Evolutionary conservation across 345 rosid genomes (phyloP).

Genomic region (Gossypium raimondii): DNA sequence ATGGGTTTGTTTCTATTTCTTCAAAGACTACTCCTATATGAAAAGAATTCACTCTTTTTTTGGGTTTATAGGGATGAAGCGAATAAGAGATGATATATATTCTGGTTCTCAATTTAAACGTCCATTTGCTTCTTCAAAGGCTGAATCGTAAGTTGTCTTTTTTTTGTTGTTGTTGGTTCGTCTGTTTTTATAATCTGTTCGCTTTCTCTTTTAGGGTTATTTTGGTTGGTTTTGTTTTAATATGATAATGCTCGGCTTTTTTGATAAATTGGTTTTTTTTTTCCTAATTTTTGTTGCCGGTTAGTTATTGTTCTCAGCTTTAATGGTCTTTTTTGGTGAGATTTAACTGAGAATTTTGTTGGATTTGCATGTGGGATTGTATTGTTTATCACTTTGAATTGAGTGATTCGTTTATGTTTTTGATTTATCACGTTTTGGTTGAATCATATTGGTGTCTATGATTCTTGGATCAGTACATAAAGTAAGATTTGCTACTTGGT

Average conservation of each 20-base stretch:
- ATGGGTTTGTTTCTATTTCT: background rate
- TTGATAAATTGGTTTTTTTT: background rate
- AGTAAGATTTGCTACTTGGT: background rate
- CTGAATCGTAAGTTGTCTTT: slow-evolving; percentile 58
- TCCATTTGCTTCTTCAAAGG: slow-evolving; percentile 57
- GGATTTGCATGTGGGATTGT: background rate
- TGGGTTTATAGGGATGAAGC: slow-evolving; percentile 53
- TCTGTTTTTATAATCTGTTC: background rate
- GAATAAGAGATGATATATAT: slow-evolving; percentile 56
- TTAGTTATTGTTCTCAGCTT: background rate
- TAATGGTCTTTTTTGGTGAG: slow-evolving; percentile 9
- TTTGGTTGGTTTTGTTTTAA: slow-evolving; percentile 4
- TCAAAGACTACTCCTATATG: background rate
- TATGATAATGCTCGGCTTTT: background rate
- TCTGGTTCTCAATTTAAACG: slow-evolving; percentile 70
- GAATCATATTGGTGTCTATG: background rate
- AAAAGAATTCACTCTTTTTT: background rate
- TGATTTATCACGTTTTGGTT: background rate
- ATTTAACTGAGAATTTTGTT: background rate
- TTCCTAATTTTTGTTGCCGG: background rate
- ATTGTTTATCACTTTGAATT: background rate
- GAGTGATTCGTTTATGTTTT: slow-evolving; percentile 6
- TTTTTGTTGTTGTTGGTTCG: background rate
- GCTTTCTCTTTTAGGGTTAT: slow-evolving; percentile 2
- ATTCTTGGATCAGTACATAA: background rate